Evolutionary conservation across 345 rosid genomes (phyloP).

Genomic region (Adansonia digitata): DNA sequence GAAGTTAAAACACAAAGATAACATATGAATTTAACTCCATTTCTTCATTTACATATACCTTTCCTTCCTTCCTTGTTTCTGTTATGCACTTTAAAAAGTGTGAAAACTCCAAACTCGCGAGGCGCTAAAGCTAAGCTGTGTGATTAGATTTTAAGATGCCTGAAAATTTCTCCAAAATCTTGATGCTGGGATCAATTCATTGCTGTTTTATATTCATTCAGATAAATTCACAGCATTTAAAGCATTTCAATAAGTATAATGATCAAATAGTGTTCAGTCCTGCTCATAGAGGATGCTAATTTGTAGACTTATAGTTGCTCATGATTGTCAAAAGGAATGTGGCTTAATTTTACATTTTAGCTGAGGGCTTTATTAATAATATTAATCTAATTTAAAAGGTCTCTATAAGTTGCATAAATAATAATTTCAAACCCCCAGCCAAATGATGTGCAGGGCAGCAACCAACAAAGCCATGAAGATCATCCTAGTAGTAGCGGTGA

Average conservation of each 20-base stretch:
- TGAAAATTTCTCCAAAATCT: neutral
- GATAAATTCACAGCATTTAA: neutral
- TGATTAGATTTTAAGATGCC: neutral
- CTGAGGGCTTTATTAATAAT: neutral
- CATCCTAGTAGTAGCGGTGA: slow-evolving; percentile 21
- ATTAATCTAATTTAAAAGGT: neutral
- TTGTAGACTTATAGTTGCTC: neutral
- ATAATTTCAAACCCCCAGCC: slow-evolving; percentile 16
- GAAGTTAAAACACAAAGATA: too few relatives aligned
- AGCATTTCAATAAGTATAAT: neutral
- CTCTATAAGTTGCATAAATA: slow-evolving; percentile 6
- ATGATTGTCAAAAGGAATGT: neutral
- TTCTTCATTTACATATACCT: neutral
- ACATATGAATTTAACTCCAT: neutral
- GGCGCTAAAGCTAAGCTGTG: neutral
- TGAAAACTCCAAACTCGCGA: neutral
- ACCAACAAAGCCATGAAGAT: slow-evolving; percentile 15
- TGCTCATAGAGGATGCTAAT: neutral
- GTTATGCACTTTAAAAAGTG: neutral
- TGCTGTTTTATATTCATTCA: neutral
- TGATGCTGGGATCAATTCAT: too few relatives aligned
- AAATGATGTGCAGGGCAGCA: slow-evolving; percentile 17
- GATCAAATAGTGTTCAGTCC: neutral
- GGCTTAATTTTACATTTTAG: neutral
- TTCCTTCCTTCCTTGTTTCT: neutral